A percentile compares a stretch with the other conserved stretches of the same genome.
These are phyloP conservation scores for Acacia melanoxylon DNA, from an alignment of 306 rosid species.

Conservation along the genomic window DNA sequence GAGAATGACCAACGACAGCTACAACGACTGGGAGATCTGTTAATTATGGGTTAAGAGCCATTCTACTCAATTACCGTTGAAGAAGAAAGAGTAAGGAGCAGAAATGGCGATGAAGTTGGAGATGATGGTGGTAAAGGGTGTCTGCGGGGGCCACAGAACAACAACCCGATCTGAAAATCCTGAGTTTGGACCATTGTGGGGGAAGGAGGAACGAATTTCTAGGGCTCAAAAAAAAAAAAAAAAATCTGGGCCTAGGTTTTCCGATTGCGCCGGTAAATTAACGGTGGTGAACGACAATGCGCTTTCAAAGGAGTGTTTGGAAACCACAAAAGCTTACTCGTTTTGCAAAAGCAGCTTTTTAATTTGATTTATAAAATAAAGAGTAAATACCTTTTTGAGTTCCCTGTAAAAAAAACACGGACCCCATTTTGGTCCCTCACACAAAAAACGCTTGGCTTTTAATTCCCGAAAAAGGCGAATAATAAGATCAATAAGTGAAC, in stretches of 20 bases:
- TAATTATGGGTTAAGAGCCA: background rate
- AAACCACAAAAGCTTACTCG: too few relatives aligned
- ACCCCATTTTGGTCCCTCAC: too few relatives aligned
- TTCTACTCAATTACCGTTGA: background rate
- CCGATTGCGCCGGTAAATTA: slow-evolving; percentile 27
- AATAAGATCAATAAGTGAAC: too few relatives aligned
- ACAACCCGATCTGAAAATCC: background rate
- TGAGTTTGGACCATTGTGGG: background rate
- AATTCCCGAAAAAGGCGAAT: too few relatives aligned
- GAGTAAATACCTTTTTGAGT: too few relatives aligned
- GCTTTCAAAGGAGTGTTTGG: background rate
- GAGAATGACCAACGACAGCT: background rate
- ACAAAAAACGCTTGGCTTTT: too few relatives aligned
- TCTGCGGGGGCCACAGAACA: background rate
- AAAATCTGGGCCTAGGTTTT: background rate
- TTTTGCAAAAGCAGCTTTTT: too few relatives aligned
- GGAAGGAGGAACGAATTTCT: background rate
- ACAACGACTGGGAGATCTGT: background rate
- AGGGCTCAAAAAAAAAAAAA: too few relatives aligned
- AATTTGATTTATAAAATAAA: too few relatives aligned
- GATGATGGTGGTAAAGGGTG: background rate
- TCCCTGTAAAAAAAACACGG: too few relatives aligned
- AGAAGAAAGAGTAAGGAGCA: background rate
- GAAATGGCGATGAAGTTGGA: background rate
- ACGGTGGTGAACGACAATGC: slow-evolving; percentile 15